Base-by-base conservation (phyloP, 108 stramenopile genomes). In the Nitzschia sp. region DNA sequence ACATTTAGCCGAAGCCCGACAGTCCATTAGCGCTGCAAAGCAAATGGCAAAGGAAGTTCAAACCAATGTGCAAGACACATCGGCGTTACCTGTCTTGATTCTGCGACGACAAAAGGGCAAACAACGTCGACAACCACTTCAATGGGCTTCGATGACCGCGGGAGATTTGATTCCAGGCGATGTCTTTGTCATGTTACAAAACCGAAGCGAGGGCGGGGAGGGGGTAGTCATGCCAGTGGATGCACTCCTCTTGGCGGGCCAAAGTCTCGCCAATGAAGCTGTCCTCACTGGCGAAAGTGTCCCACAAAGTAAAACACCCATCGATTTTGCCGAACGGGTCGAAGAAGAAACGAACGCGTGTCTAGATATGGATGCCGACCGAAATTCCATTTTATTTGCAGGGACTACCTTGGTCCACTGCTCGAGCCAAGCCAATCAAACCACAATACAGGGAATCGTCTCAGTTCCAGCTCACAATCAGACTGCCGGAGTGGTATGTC, bases 251-350 rank as follows among this genome's bases (percentile, higher is more conserved):
- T 52, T 88, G 36, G 70, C 79, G 19, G 87, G 84, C 0, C 45
- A 72, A 17, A 77, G 80, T 53, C 83, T 95, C 0, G 76, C 87
- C 0, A 91, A 93, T 46, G 94, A 95, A 65, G 90, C 94, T 25
- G 89, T 83, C 3, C 57, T 95, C 45, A 92, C 88, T 26, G 91
- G 95, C 16, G 95, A 96, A 79, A 91, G 89, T 63, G 85, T 93
- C 0, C 92, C 96, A 21, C 94, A 95, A 80, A 78, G 86, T 68
- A 95, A 96, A 77, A 74, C 84, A 1, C 85, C 90, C 2, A 53
- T 96, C 0, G 77, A 72, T 31, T 71, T 69, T 41, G 33, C 53
- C 0, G 69, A 72, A 50, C 33, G 45, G 22, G 15, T 32, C 11
- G 19, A 13, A 13, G 62, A 64, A 22, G 38, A 63, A 58, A 30